phyloP scores from a whole-genome alignment of 495 filamentous ascomycete species.

The Penicillium arizonense region DNA sequence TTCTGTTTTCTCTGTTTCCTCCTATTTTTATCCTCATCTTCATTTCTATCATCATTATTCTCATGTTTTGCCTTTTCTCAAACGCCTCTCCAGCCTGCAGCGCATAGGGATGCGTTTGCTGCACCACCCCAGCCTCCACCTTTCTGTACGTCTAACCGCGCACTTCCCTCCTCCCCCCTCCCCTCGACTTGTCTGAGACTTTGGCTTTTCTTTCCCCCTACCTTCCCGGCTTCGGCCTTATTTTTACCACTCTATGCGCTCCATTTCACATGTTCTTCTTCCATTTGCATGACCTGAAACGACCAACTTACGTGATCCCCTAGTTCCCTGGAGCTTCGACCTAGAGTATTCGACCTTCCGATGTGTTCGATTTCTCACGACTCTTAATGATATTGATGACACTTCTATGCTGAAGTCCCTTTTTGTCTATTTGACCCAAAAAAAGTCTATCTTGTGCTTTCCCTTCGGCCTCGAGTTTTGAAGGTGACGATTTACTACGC shows the following conservation, averaged over 20 bases:
- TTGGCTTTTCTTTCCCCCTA: conserved; percentile 17
- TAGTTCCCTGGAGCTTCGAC: conserved; percentile 16
- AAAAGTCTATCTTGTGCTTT: neutral
- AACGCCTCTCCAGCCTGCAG: conserved; percentile 17
- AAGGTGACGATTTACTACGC: conserved; percentile 36
- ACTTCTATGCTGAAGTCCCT: conserved; percentile 29
- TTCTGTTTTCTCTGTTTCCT: conserved; percentile 9
- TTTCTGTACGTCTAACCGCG: conserved; percentile 25
- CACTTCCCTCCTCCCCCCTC: conserved; percentile 10
- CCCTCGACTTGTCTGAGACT: conserved; percentile 15
- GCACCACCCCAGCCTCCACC: conserved; percentile 26
- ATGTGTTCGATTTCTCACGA: conserved; percentile 49
- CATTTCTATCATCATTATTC: conserved; percentile 21
- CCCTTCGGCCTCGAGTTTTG: conserved; percentile 13
- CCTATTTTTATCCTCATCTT: conserved; percentile 16
- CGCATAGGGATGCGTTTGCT: conserved; percentile 33
- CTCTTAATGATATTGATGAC: conserved; percentile 58
- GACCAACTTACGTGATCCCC: conserved; percentile 8
- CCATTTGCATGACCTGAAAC: conserved; percentile 22
- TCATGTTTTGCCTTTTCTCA: conserved; percentile 30
- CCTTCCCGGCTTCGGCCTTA: conserved; percentile 9
- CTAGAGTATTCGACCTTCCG: conserved; percentile 19
- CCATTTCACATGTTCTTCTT: conserved; percentile 1
- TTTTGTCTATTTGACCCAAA: conserved; percentile 17
- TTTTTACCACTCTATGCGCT: conserved; percentile 11